A percentile compares a stretch with the other conserved stretches of the same genome.
Evolutionary conservation across 352 stramenopile genomes (phyloP).

Genomic region (Globisporangium sylvaticum): DNA sequence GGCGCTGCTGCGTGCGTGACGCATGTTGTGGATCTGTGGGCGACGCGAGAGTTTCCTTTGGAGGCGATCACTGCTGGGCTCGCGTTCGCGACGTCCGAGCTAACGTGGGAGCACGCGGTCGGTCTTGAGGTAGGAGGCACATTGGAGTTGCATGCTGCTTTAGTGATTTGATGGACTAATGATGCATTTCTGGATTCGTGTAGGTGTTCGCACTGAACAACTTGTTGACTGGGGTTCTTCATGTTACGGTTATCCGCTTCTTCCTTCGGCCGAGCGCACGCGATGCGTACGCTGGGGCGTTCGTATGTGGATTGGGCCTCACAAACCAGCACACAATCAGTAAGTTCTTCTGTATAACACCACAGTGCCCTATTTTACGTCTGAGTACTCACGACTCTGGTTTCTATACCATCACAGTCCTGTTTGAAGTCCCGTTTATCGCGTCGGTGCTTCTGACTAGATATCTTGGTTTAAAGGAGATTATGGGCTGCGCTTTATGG

Average conservation of each 20-base stretch:
- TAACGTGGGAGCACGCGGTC: constrained; percentile 90
- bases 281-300: constrained; percentile 52
- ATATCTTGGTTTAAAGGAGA: constrained; percentile 17
- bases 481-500: constrained; percentile 23
- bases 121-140: constrained; percentile 36
- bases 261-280: constrained; percentile 15
- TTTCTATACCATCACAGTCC: constrained; percentile 29
- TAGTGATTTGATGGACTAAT: background rate
- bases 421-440: constrained; percentile 86
- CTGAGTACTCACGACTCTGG: background rate
- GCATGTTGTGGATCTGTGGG: constrained; percentile 30
- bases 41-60: constrained; percentile 6
- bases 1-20: constrained; percentile 33
- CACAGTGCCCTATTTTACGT: background rate
- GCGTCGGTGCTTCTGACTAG: constrained; percentile 41
- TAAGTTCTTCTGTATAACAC: constrained; percentile 7
- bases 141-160: background rate
- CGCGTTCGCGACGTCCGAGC: constrained; percentile 71
- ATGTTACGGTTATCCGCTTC: constrained; percentile 43
- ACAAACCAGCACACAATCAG: constrained; percentile 92
- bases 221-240: constrained; percentile 75
- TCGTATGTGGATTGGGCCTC: constrained; percentile 87
- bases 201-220: constrained; percentile 96
- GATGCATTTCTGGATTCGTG: constrained; percentile 5
- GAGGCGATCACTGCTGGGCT: constrained; percentile 36